These are phyloP conservation scores for Botryotinia calthae DNA, from an alignment of 2,329 filamentous ascomycete genomes.

Conservation along the genomic window DNA sequence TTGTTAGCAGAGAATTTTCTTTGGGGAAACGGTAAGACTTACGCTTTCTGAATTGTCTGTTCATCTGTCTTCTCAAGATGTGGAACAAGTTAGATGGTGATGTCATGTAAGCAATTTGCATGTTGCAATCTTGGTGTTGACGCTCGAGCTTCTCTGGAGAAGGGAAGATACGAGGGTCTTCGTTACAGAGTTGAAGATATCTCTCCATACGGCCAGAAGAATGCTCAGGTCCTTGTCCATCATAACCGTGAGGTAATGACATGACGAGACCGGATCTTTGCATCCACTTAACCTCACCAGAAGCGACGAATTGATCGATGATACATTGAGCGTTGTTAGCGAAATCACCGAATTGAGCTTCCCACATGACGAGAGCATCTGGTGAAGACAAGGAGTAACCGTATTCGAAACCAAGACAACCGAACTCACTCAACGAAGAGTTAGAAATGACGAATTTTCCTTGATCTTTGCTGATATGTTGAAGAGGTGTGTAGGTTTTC, in stretches of 20 bases:
- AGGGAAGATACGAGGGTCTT: slow-evolving; percentile 93
- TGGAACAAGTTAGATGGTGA: slow-evolving; percentile 95
- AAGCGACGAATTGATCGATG: slow-evolving; percentile 98
- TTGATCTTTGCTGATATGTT: slow-evolving; percentile 86
- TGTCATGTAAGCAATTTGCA: slow-evolving; percentile 98
- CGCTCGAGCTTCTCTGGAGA: slow-evolving; percentile 83
- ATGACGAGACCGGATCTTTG: slow-evolving; percentile 95
- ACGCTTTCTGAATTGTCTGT: slow-evolving; percentile 99
- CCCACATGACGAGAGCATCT: slow-evolving; percentile 98
- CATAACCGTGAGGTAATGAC: slow-evolving; percentile 95
- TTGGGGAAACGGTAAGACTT: slow-evolving; percentile 45
- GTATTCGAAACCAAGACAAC: slow-evolving; percentile 92
- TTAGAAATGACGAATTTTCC: slow-evolving; percentile 96
- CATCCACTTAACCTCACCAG: slow-evolving; percentile 97
- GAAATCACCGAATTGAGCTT: slow-evolving; percentile 99
- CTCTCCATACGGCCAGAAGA: slow-evolving; percentile 96
- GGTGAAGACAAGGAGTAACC: slow-evolving; percentile 97
- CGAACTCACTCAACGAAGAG: slow-evolving; percentile 74
- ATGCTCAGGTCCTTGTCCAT: slow-evolving; percentile 97
- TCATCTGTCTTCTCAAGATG: slow-evolving; percentile 93
- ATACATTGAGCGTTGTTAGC: slow-evolving; percentile 99
- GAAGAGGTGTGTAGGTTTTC: slow-evolving; percentile 86
- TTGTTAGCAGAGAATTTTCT: slow-evolving; percentile 27
- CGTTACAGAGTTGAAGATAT: slow-evolving; percentile 95
- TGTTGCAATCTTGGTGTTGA: slow-evolving; percentile 99